Base-by-base conservation (phyloP, 148 eudicot genomes). In the Vaccinium vitisidaea region DNA sequence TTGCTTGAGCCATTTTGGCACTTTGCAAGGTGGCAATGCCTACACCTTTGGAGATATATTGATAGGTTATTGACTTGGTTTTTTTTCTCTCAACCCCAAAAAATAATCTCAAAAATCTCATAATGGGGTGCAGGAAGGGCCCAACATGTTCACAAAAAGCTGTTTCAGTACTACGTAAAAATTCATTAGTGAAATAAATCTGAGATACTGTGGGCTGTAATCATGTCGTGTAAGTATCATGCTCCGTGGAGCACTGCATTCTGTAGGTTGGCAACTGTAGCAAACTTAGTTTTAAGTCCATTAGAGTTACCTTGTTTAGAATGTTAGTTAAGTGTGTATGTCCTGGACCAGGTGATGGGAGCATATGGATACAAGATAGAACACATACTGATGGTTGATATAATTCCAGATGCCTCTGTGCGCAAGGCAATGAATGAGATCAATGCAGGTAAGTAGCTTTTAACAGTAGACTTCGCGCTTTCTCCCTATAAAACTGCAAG, bases 401-500 rank as follows among this genome's bases (percentile, higher is more conserved):
- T 97, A 14, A 89, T 97, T 86, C 98, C 99, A 75, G 99, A 97
- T 86, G 75, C 98, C 52, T 88, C 98, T 50, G 98, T 97, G 46
- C 95, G 98, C 77, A 95, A 61, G 91, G 99, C 99, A 53, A 97
- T 97, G 99, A 97, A 97, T 88, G 99, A 97, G 93, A 97, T 97
- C 9, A 97, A 97, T 89, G 94, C 99, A 92, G 99, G 99, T 55
- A 14, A 16, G 19, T 55, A 16, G 59, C 59, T 55, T 55, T 55
- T 15, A 15, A 16, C 15, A 55, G 10, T 19, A 59, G n/a, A 59
- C 67, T 59, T 59, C 2, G 25, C 10, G 11, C 8, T 21, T 19
- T 21, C 67, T 18, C 23, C 55, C 55, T 13, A 53, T 53, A 52
- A 52, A 52, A 2, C 14, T 3, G 11, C 14, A 53, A 53, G 55